phyloP scores from a whole-genome alignment of 345 rosid genomes.

The Iberis pinnata region DNA sequence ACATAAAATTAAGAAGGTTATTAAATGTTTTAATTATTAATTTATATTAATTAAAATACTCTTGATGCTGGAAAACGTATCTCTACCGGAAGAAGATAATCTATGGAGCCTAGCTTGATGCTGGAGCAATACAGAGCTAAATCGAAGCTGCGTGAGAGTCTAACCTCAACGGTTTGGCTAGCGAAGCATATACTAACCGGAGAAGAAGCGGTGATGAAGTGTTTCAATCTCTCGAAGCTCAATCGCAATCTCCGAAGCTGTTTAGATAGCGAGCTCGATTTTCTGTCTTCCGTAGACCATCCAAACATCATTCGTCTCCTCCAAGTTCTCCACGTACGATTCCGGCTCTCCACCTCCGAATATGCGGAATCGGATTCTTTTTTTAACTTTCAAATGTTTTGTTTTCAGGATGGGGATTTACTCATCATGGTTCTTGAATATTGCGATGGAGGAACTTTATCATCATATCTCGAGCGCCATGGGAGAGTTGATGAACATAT shows the following conservation, averaged over 20 bases:
- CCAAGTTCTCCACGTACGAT: slow-evolving; percentile 38
- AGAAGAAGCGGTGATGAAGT: slow-evolving; percentile 52
- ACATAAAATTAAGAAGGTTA: no score
- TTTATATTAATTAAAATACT: no score
- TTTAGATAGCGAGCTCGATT: slow-evolving; percentile 46
- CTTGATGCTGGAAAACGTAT: slow-evolving; percentile 1
- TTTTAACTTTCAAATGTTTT: neutral
- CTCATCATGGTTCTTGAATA: slow-evolving; percentile 47
- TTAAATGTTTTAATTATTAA: no score
- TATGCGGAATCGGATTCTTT: no score
- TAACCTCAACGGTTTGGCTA: slow-evolving; percentile 44
- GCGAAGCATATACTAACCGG: slow-evolving; percentile 39
- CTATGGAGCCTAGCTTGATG: slow-evolving; percentile 2
- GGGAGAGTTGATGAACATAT: slow-evolving; percentile 47
- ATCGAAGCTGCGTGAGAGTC: slow-evolving; percentile 50
- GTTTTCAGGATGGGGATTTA: slow-evolving; percentile 39
- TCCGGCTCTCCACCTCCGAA: no score
- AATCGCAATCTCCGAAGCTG: slow-evolving; percentile 39
- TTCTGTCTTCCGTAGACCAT: slow-evolving; percentile 52
- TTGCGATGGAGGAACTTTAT: slow-evolving; percentile 52
- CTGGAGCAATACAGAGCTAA: slow-evolving; percentile 33
- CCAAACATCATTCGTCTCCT: slow-evolving; percentile 58
- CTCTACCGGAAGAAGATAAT: neutral
- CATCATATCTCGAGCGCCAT: slow-evolving; percentile 38
- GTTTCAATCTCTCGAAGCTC: slow-evolving; percentile 45